A percentile compares a stretch with the other conserved stretches of the same genome.
These are phyloP conservation scores for Pichia sp. DNA, from an alignment of 1,139 yeast species.

Conservation along the genomic window DNA sequence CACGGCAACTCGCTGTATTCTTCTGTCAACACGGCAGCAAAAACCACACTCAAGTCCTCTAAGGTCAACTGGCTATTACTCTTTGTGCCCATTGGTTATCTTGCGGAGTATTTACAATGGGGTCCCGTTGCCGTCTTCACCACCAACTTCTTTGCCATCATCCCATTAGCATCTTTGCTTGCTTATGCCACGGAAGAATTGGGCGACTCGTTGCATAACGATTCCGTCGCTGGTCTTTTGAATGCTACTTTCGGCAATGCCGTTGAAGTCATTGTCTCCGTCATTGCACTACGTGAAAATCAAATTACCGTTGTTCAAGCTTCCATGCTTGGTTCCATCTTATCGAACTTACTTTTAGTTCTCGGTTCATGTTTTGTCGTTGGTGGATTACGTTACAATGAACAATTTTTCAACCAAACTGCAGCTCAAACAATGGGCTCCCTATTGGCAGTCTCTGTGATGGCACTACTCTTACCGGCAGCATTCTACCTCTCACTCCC, in stretches of 20 bases:
- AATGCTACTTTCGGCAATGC: slow-evolving; percentile 98
- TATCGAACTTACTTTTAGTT: slow-evolving; percentile 80
- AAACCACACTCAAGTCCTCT: slow-evolving; percentile 46
- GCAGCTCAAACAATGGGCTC: slow-evolving; percentile 98
- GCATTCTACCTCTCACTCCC: slow-evolving; percentile 88
- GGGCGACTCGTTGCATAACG: slow-evolving; percentile 68
- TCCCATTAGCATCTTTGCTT: slow-evolving; percentile 84
- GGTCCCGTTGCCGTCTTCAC: slow-evolving; percentile 56
- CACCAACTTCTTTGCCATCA: slow-evolving; percentile 81
- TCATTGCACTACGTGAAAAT: slow-evolving; percentile 78
- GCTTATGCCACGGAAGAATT: slow-evolving; percentile 93
- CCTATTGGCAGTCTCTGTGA: slow-evolving; percentile 81
- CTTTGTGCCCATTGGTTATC: slow-evolving; percentile 83
- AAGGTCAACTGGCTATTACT: slow-evolving; percentile 71
- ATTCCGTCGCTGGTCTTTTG: slow-evolving; percentile 84
- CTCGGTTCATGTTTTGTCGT: slow-evolving; percentile 93
- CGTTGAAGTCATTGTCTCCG: slow-evolving; percentile 83
- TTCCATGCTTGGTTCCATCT: slow-evolving; percentile 89
- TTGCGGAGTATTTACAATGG: slow-evolving; percentile 56
- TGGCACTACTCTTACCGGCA: slow-evolving; percentile 87
- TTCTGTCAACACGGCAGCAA: slow-evolving; percentile 1
- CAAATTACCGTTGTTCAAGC: slow-evolving; percentile 95
- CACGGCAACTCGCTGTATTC: background rate
- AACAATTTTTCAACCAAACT: slow-evolving; percentile 87
- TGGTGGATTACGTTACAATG: slow-evolving; percentile 82